Evolutionary conservation across 176 grass and related monocot species (phyloP).

Genomic region (Zea mays): DNA sequence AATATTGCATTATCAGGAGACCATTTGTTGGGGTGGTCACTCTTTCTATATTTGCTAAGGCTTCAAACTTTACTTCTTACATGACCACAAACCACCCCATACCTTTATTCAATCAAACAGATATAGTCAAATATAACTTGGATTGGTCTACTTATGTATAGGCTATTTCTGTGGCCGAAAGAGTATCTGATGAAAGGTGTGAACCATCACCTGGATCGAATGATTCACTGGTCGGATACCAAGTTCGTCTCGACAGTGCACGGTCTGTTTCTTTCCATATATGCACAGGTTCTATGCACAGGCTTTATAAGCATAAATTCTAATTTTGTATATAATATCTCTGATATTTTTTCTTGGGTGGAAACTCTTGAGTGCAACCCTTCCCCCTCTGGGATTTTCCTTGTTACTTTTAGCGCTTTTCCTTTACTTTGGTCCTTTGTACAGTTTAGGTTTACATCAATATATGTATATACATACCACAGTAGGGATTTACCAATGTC

Average conservation of each 20-base stretch:
- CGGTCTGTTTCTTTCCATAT: constrained; percentile 55
- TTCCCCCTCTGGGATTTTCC: not conserved
- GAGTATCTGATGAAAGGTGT: constrained; percentile 93
- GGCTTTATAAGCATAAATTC: not conserved
- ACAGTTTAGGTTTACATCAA: not conserved
- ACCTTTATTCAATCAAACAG: constrained; percentile 33
- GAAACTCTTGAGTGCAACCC: not conserved
- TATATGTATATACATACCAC: not conserved
- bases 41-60: constrained; percentile 26
- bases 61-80: not conserved
- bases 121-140: constrained; percentile 36
- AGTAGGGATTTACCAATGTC: not conserved
- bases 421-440: not conserved
- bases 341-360: constrained; percentile 23
- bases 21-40: constrained; percentile 7
- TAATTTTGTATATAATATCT: constrained; percentile 15
- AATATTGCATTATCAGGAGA: constrained; percentile 29
- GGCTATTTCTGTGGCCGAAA: constrained; percentile 97
- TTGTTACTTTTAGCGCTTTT: not conserved
- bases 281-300: constrained; percentile 21
- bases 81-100: not conserved
- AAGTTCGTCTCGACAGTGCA: constrained; percentile 94
- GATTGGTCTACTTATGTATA: constrained; percentile 35
- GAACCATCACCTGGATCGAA: constrained; percentile 89
- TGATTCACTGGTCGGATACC: constrained; percentile 88